These are phyloP conservation scores for Vaccinium corymbosum DNA, from an alignment of 148 eudicot genomes.

Conservation along the genomic window DNA sequence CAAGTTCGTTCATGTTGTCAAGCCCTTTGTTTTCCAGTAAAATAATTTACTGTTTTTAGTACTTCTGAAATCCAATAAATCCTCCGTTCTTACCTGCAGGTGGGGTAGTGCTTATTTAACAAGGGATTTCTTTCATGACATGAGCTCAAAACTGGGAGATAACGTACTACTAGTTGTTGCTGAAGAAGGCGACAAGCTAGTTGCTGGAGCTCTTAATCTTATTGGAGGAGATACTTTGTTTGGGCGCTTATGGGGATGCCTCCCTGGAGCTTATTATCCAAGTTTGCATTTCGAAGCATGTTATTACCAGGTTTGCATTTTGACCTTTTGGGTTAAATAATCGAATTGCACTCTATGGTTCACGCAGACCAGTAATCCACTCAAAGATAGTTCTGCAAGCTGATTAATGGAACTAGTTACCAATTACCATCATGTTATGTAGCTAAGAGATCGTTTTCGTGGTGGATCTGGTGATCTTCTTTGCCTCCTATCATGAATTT, in stretches of 20 bases:
- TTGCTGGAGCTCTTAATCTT: constrained; percentile 94
- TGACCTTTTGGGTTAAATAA: not conserved
- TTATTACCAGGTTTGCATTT: constrained; percentile 75
- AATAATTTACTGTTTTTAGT: not conserved
- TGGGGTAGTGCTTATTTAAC: constrained; percentile 98
- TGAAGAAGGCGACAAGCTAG: constrained; percentile 69
- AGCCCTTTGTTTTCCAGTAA: not conserved
- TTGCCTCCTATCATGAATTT: not conserved
- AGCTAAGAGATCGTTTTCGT: not conserved
- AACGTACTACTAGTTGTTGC: constrained; percentile 78
- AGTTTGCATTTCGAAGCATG: constrained; percentile 97
- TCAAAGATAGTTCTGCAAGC: not conserved
- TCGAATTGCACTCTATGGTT: not conserved
- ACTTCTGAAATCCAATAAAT: not conserved
- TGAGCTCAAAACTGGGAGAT: constrained; percentile 97
- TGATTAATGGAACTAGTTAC: not conserved
- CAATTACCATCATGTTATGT: not conserved
- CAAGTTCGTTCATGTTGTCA: constrained; percentile 45
- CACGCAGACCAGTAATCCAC: not conserved
- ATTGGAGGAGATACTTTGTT: constrained; percentile 89
- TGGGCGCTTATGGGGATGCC: constrained; percentile 96
- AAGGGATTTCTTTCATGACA: constrained; percentile 84
- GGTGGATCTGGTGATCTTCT: not conserved
- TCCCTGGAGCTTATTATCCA: constrained; percentile 71
- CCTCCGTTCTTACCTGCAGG: constrained; percentile 35